phyloP scores from a whole-genome alignment of 1,284 basidiomycete species.

The Malassezia pachydermatis region DNA sequence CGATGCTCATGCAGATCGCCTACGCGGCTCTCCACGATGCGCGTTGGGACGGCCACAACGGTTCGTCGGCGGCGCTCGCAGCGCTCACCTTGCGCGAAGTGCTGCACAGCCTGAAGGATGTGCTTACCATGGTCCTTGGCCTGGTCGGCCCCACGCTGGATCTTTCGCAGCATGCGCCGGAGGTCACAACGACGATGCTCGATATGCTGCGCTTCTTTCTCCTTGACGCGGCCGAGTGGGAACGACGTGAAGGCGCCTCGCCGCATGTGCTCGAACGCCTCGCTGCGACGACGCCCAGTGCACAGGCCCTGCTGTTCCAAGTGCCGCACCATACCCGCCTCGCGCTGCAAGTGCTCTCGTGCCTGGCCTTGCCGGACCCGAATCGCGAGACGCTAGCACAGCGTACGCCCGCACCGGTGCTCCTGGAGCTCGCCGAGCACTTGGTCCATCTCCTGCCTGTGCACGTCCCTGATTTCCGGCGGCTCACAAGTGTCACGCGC shows the following conservation, averaged over 20 bases:
- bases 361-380: conserved; percentile 63
- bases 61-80: neutral
- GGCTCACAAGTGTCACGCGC: conserved; percentile 60
- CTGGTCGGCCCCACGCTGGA: conserved; percentile 55
- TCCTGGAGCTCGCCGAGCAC: conserved; percentile 59
- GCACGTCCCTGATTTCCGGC: conserved; percentile 63
- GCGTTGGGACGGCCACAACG: conserved; percentile 6
- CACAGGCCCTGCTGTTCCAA: conserved; percentile 18
- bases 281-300: neutral
- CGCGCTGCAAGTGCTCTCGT: conserved; percentile 72
- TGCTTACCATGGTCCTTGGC: conserved; percentile 62
- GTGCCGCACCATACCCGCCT: conserved; percentile 59
- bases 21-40: conserved; percentile 45
- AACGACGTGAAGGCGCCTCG: conserved; percentile 56
- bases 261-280: conserved; percentile 11
- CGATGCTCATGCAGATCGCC: conserved; percentile 51
- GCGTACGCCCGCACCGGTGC: conserved; percentile 55
- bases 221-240: conserved; percentile 59
- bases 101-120: conserved; percentile 66
- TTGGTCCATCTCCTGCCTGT: conserved; percentile 74
- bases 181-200: conserved; percentile 56
- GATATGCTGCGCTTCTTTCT: conserved; percentile 66
- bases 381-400: conserved; percentile 66
- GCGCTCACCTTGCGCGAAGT: conserved; percentile 49
- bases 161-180: conserved; percentile 44